Evolutionary conservation across 2,329 filamentous ascomycete genomes (phyloP).

Genomic region (Phialophora chinensis): DNA sequence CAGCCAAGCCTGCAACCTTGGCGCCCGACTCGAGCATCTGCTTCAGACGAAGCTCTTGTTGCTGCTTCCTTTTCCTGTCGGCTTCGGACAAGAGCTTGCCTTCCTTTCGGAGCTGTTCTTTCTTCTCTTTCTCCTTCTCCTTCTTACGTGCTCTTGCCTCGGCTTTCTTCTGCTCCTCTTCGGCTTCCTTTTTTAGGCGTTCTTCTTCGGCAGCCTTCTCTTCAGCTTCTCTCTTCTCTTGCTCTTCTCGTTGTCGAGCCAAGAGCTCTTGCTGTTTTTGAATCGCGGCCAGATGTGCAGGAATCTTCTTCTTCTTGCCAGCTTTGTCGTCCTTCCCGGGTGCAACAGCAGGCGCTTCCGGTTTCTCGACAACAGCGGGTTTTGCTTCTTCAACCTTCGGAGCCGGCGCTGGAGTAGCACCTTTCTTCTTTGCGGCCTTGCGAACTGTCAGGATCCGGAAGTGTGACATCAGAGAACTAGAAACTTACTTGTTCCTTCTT

Average conservation of each 20-base stretch:
- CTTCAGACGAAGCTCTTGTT: conserved; percentile 56
- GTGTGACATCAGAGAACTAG: conserved; percentile 1
- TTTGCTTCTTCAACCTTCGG: conserved; percentile 64
- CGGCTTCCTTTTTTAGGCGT: conserved; percentile 46
- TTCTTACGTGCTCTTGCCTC: conserved; percentile 55
- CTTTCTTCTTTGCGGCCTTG: conserved; percentile 85
- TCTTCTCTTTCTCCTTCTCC: conserved; percentile 58
- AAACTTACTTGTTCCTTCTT: conserved; percentile 90
- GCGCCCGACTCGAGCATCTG: conserved; percentile 57
- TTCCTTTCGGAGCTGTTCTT: conserved; percentile 56
- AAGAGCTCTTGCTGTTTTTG: conserved; percentile 57
- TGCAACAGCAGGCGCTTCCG: conserved; percentile 52
- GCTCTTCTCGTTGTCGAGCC: conserved; percentile 54
- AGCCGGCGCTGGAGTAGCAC: conserved; percentile 55
- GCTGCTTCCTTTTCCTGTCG: conserved; percentile 54
- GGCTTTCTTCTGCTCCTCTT: conserved; percentile 55
- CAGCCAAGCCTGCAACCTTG: conserved; percentile 53
- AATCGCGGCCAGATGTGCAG: conserved; percentile 58
- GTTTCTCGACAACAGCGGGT: conserved; percentile 56
- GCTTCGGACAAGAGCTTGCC: conserved; percentile 58
- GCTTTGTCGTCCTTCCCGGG: conserved; percentile 83
- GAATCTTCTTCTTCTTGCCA: conserved; percentile 89
- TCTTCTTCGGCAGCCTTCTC: conserved; percentile 51
- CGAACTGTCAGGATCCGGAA: conserved; percentile 16
- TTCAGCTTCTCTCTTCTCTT: conserved; percentile 49